A percentile compares a stretch with the other conserved stretches of the same genome.
phyloP scores from a whole-genome alignment of 1,139 yeast species.

The Taphrina confusa region DNA sequence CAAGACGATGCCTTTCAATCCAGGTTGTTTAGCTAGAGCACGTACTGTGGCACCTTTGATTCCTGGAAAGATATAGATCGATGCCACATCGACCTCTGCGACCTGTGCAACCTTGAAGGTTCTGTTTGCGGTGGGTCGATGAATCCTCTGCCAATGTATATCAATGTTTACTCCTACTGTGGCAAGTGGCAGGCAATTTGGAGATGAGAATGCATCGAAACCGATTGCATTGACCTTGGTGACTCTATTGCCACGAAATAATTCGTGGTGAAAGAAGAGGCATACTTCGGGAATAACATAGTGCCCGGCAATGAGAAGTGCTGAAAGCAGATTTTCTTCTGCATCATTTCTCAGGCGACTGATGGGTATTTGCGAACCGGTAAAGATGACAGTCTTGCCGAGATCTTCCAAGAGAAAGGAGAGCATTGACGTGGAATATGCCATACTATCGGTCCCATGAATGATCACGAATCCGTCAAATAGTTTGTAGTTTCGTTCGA shows the following conservation, averaged over 20 bases:
- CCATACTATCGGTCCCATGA: conserved; percentile 35
- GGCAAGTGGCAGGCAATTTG: conserved; percentile 29
- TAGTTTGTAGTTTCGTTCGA: conserved; percentile 26
- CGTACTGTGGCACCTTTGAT: conserved; percentile 25
- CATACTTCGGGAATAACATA: conserved; percentile 35
- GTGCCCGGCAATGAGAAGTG: conserved; percentile 25
- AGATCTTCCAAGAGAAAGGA: conserved; percentile 33
- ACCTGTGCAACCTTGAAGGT: conserved; percentile 26
- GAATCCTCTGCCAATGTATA: conserved; percentile 27
- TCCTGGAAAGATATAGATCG: conserved; percentile 31
- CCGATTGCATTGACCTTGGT: conserved; percentile 34
- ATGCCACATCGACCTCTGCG: conserved; percentile 28
- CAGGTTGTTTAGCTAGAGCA: conserved; percentile 19
- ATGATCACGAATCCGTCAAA: conserved; percentile 33
- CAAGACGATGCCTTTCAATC: conserved; percentile 20
- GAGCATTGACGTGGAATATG: conserved; percentile 32
- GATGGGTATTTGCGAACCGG: conserved; percentile 33
- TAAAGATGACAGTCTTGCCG: conserved; percentile 33
- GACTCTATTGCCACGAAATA: conserved; percentile 34
- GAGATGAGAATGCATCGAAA: conserved; percentile 33
- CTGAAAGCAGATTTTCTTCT: conserved; percentile 25
- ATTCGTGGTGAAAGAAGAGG: conserved; percentile 33
- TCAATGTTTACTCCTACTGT: conserved; percentile 28
- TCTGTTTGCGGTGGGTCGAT: conserved; percentile 24
- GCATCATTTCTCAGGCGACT: conserved; percentile 33